Evolutionary conservation across 2,329 filamentous ascomycete genomes (phyloP).

Genomic region (Neospermospora avenae): DNA sequence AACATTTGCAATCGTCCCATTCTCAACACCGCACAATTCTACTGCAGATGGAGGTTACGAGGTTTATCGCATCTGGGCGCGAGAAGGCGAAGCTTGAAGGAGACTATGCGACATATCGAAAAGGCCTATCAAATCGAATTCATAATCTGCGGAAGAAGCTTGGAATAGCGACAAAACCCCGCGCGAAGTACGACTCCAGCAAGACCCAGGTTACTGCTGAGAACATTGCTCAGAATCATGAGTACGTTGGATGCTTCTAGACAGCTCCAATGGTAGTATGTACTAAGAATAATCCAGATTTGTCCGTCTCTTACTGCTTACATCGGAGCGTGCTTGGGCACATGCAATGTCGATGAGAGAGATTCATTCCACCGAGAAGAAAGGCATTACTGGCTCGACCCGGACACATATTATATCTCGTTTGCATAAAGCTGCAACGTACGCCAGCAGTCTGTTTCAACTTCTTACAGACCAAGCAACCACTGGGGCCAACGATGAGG

Average conservation of each 20-base stretch:
- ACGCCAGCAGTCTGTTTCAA: slow-evolving; percentile 64
- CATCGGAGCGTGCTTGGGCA: slow-evolving; percentile 88
- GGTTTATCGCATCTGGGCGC: slow-evolving; percentile 73
- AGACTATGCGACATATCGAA: slow-evolving; percentile 83
- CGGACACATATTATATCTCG: slow-evolving; percentile 87
- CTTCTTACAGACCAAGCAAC: slow-evolving; percentile 59
- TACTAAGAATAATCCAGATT: slow-evolving; percentile 50
- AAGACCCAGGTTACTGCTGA: slow-evolving; percentile 69
- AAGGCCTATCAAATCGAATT: slow-evolving; percentile 74
- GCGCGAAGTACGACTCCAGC: slow-evolving; percentile 72
- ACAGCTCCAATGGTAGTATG: not conserved
- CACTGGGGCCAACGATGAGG: slow-evolving; percentile 65
- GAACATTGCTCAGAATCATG: slow-evolving; percentile 70
- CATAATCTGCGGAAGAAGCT: slow-evolving; percentile 83
- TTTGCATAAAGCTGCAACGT: slow-evolving; percentile 72
- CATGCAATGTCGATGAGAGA: slow-evolving; percentile 95
- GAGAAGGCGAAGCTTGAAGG: slow-evolving; percentile 83
- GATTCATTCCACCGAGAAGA: slow-evolving; percentile 72
- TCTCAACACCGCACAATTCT: not conserved
- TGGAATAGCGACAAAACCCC: slow-evolving; percentile 77
- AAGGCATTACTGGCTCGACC: slow-evolving; percentile 73
- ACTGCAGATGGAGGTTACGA: slow-evolving; percentile 54
- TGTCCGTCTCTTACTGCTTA: slow-evolving; percentile 75
- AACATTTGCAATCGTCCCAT: not conserved
- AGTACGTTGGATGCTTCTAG: slow-evolving; percentile 51